Conservation (phyloP, 2,329 filamentous ascomycete genomes). For the Dactylonectria estremocensis region DNA sequence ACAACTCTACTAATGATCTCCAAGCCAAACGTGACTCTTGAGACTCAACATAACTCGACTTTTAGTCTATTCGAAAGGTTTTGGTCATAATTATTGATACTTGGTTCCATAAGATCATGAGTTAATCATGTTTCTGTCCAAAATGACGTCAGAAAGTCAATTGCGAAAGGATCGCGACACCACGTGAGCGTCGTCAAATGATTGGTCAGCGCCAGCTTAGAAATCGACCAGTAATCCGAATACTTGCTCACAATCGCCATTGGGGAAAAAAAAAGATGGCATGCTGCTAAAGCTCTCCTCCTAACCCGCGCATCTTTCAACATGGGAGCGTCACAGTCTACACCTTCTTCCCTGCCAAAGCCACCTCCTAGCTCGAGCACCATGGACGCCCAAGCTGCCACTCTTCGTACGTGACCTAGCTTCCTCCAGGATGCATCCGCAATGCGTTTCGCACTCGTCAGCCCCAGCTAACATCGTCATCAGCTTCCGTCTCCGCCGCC, state of each 20-base stretch:
- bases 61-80: too few species aligned
- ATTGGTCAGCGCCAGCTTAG: conserved; percentile 52
- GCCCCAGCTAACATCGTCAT: conserved; percentile 24
- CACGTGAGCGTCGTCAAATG: conserved; percentile 49
- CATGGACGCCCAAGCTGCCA: conserved; percentile 52
- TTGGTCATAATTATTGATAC: too few species aligned
- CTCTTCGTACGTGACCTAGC: conserved; percentile 45
- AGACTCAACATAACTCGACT: too few species aligned
- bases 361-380: conserved; percentile 45
- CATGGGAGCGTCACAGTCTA: conserved; percentile 41
- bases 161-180: conserved; percentile 42
- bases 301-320: conserved; percentile 26
- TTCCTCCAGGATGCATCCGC: background rate
- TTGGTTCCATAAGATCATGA: too few species aligned
- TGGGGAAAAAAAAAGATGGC: conserved; percentile 40
- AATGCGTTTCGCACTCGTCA: background rate
- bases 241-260: conserved; percentile 43
- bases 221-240: conserved; percentile 43
- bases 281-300: conserved; percentile 25
- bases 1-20: too few species aligned
- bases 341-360: conserved; percentile 26
- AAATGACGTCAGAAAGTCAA: conserved; percentile 48
- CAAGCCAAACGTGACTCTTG: too few species aligned
- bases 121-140: background rate
- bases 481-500: conserved; percentile 44